Base-by-base conservation (phyloP, 2,329 filamentous ascomycete genomes). In the Elsinoe necatrix region DNA sequence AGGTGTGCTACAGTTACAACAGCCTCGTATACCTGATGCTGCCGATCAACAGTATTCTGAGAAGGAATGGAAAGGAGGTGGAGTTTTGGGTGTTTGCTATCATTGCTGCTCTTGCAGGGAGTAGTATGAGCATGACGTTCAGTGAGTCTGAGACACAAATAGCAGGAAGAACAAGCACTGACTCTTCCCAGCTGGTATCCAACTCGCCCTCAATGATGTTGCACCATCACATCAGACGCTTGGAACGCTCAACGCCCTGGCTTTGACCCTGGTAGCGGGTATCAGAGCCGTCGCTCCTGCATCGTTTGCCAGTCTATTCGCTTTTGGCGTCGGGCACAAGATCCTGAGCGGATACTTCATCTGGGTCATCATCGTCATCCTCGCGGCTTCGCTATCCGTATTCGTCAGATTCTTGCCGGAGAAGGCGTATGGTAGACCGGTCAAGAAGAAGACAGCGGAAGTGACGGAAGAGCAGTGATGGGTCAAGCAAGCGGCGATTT, bases 151-250 rank as follows among this genome's bases (percentile, higher is more conserved):
- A n/a, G n/a, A n/a, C n/a, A n/a, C n/a, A n/a, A n/a, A n/a, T n/a
- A n/a, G n/a, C n/a, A n/a, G n/a, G n/a, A n/a, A n/a, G n/a, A n/a
- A n/a, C 29, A 1, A 18, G 20, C 18, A 39, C 50, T 50, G 20
- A 29, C 39, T 25, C 12, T 11, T 12, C n/a, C 29, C 45, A 74
- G 72, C 85, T 0, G 83, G 77, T 1, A 77, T 84, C 0, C 86
- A 91, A 72, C 80, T 92, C 7, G 82, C 82, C 0, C 66, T 92
- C 29, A 92, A 92, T 68, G 86, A 91, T 58, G 80, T 86, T 1
- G 78, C 83, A 0, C 88, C 88, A 0, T 81, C 77, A 8, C 77
- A 81, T 1, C 73, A 75, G 41, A 79, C 82, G 0, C 73, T 92
- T 8, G 87, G 84, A 0, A 89, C 82, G 0, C 72, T 93, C 25